Percentiles rank a stretch among this genome's conserved stretches.
These are phyloP conservation scores for Alternaria triticimaculans DNA, from an alignment of 2,329 filamentous ascomycete species.

Conservation along the genomic window DNA sequence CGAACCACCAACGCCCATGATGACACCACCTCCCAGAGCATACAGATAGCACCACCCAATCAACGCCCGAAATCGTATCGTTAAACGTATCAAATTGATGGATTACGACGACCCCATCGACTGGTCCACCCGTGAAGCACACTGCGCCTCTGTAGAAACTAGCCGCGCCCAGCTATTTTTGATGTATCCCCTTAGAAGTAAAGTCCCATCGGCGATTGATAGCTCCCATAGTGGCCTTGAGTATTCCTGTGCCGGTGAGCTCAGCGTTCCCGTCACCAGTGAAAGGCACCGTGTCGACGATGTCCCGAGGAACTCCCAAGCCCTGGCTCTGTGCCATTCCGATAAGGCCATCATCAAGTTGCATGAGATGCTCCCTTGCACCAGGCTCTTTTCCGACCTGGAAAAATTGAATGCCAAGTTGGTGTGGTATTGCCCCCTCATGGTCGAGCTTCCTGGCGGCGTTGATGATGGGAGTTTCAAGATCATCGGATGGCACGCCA, in stretches of 20 bases:
- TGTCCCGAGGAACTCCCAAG: constrained; percentile 72
- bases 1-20: not conserved
- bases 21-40: not conserved
- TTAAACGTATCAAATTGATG: not conserved
- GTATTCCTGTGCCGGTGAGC: constrained; percentile 72
- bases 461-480: constrained; percentile 68
- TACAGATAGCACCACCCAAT: not conserved
- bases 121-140: not conserved
- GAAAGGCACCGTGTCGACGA: constrained; percentile 90
- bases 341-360: constrained; percentile 76
- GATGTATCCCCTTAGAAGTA: constrained; percentile 45
- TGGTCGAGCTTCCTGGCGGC: constrained; percentile 74
- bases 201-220: constrained; percentile 72
- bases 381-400: constrained; percentile 79
- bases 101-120: not conserved
- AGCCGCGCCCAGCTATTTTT: not conserved
- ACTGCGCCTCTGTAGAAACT: not conserved
- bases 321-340: constrained; percentile 57
- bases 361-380: constrained; percentile 69
- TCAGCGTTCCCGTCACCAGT: constrained; percentile 57
- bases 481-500: constrained; percentile 80
- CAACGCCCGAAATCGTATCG: not conserved
- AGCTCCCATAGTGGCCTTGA: constrained; percentile 80
- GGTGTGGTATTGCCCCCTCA: constrained; percentile 74
- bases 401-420: constrained; percentile 95